phyloP scores from a whole-genome alignment of 805 yeast species.

The Pichia thaimueangensis region DNA sequence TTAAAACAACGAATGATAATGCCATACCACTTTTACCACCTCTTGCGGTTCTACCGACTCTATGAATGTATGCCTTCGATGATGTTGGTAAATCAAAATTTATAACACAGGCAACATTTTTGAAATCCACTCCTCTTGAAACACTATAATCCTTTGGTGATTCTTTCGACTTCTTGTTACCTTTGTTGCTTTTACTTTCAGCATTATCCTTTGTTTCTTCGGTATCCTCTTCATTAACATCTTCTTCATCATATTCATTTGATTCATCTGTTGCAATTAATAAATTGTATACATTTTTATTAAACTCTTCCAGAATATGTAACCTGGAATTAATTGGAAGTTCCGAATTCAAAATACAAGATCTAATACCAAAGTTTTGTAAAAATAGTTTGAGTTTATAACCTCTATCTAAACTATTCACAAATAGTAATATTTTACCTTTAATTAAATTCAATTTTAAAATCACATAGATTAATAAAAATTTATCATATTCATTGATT shows the following conservation, averaged over 20 bases:
- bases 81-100: constrained; percentile 92
- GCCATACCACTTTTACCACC: constrained; percentile 96
- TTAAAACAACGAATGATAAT: constrained; percentile 82
- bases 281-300: constrained; percentile 78
- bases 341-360: constrained; percentile 87
- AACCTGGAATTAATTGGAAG: constrained; percentile 87
- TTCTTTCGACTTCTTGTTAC: constrained; percentile 19
- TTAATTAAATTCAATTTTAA: constrained; percentile 81
- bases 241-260: constrained; percentile 42
- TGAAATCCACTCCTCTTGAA: constrained; percentile 94
- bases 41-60: constrained; percentile 96
- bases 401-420: constrained; percentile 91
- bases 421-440: constrained; percentile 88
- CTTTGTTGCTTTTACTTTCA: constrained; percentile 20
- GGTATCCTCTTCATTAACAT: constrained; percentile 24
- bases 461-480: constrained; percentile 82
- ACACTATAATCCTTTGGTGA: constrained; percentile 76
- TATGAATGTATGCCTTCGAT: constrained; percentile 82
- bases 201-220: constrained; percentile 32
- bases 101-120: constrained; percentile 91
- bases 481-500: constrained; percentile 86
- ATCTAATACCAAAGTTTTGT: constrained; percentile 89
- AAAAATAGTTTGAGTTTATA: constrained; percentile 84
- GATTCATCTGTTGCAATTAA: constrained; percentile 95
- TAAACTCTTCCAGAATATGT: constrained; percentile 93